Conservation (phyloP, 768 basidiomycete genomes). For the Psilocybe cyanescens region DNA sequence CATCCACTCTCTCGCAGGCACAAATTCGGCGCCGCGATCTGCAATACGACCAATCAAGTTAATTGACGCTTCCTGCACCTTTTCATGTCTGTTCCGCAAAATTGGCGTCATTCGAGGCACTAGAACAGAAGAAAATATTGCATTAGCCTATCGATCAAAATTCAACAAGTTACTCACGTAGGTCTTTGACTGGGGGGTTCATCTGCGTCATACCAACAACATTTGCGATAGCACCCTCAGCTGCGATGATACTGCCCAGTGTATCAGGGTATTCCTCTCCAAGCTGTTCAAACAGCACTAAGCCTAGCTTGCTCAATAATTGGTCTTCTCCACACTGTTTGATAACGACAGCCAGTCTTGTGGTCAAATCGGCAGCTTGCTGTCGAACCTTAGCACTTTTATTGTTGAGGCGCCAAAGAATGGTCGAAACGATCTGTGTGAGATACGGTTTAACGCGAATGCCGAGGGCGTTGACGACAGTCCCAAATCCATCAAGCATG, state of each 20-base stretch:
- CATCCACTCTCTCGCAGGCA: slow-evolving; percentile 99
- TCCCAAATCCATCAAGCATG: slow-evolving; percentile 98
- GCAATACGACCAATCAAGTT: slow-evolving; percentile 99
- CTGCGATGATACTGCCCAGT: slow-evolving; percentile 98
- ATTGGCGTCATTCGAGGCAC: slow-evolving; percentile 99
- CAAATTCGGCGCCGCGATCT: slow-evolving; percentile 98
- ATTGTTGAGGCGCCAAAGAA: slow-evolving; percentile 99
- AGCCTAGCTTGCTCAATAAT: slow-evolving; percentile 91
- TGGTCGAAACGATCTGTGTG: slow-evolving; percentile 97
- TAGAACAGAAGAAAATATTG: slow-evolving; percentile 33
- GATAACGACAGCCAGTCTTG: slow-evolving; percentile 95
- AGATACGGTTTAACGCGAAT: slow-evolving; percentile 98
- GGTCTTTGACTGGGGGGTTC: slow-evolving; percentile 99
- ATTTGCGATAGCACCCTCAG: slow-evolving; percentile 97
- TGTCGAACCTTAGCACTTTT: slow-evolving; percentile 99
- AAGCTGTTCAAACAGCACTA: slow-evolving; percentile 97
- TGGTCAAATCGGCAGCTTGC: slow-evolving; percentile 97
- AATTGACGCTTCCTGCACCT: slow-evolving; percentile 99
- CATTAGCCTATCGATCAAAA: not conserved
- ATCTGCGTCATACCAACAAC: slow-evolving; percentile 99
- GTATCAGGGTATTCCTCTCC: slow-evolving; percentile 99
- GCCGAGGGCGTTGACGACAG: slow-evolving; percentile 95
- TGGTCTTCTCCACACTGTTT: slow-evolving; percentile 99
- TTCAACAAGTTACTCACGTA: slow-evolving; percentile 64
- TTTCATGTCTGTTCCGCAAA: slow-evolving; percentile 97